Percentiles rank a stretch among this genome's conserved stretches.
These are phyloP conservation scores for Arxiozyma slooffiae DNA, from an alignment of 1,139 yeast species.

Conservation along the genomic window DNA sequence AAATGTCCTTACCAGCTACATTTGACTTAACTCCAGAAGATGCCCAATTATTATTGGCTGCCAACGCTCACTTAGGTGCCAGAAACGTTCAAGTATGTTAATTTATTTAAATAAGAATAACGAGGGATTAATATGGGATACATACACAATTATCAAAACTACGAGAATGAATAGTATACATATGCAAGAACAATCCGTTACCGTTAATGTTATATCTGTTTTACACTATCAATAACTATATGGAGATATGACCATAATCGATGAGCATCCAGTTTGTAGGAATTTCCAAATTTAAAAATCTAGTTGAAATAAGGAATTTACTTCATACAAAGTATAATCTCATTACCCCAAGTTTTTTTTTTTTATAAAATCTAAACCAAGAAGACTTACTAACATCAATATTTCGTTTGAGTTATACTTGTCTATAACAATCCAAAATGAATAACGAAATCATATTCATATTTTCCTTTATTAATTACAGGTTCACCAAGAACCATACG, in stretches of 20 bases:
- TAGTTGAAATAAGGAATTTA: neutral
- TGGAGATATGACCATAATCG: neutral
- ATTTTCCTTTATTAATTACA: constrained; percentile 32
- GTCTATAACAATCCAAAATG: neutral
- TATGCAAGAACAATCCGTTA: neutral
- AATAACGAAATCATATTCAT: neutral
- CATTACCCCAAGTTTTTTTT: neutral
- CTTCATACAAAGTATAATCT: neutral
- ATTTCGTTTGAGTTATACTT: neutral
- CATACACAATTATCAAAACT: too few species aligned
- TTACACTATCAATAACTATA: neutral
- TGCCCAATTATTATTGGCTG: constrained; percentile 99
- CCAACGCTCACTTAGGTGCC: constrained; percentile 99
- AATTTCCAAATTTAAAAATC: too few species aligned
- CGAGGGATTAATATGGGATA: neutral
- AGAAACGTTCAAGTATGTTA: constrained; percentile 95
- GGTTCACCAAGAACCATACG: constrained; percentile 99
- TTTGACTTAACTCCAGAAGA: constrained; percentile 94
- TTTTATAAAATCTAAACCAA: neutral
- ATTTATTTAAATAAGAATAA: neutral
- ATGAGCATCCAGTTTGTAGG: neutral
- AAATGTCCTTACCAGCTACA: constrained; percentile 81
- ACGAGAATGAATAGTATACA: too few species aligned
- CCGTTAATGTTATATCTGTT: too few species aligned
- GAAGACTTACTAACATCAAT: neutral